phyloP scores from a whole-genome alignment of 2,329 filamentous ascomycete genomes.

The Aspergillus puulaauensis region DNA sequence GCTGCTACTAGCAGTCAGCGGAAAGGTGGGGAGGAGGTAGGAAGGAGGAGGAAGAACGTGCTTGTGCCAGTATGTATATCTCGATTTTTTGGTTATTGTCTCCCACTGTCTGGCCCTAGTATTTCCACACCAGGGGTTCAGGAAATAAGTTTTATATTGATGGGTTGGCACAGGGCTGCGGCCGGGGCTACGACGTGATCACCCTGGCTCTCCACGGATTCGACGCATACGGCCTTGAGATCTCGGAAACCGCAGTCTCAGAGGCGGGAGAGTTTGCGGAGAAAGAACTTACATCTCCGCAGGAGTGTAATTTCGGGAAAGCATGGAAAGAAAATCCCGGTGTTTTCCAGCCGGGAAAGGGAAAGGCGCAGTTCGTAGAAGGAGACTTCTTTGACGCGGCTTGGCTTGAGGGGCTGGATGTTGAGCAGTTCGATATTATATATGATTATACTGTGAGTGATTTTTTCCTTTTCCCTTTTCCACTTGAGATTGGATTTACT shows the following conservation, averaged over 20 bases:
- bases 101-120: not conserved
- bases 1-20: no score
- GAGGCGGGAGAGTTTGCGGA: conserved; percentile 22
- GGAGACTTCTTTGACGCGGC: conserved; percentile 48
- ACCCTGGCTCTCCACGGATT: conserved; percentile 34
- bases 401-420: not conserved
- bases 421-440: conserved; percentile 15
- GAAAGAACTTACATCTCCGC: conserved; percentile 17
- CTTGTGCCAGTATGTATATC: conserved; percentile 27
- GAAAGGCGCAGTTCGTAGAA: conserved; percentile 53
- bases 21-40: no score
- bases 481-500: not conserved
- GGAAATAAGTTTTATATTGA: not conserved
- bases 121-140: not conserved
- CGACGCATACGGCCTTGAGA: conserved; percentile 30
- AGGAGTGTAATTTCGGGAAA: conserved; percentile 20
- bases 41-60: conserved; percentile 20
- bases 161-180: conserved; percentile 26
- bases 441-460: conserved; percentile 52
- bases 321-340: not conserved
- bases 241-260: conserved; percentile 26
- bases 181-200: conserved; percentile 34
- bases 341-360: not conserved
- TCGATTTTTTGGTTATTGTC: no score
- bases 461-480: conserved; percentile 5